Evolutionary conservation across 345 rosid genomes (phyloP).

Genomic region (Passiflora organensis): DNA sequence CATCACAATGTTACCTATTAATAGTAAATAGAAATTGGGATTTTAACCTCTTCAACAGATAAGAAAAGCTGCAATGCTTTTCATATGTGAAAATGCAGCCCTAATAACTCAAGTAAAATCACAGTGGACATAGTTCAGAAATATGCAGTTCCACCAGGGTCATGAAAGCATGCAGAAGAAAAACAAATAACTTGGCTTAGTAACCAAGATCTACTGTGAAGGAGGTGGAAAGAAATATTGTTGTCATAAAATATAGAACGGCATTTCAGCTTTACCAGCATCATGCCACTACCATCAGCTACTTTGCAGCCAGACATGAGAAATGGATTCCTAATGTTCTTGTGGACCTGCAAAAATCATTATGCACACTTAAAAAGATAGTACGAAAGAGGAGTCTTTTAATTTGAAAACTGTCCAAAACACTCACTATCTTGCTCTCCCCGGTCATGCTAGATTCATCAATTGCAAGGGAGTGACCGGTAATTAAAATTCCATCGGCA

Average conservation of each 20-base stretch:
- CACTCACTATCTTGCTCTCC: slow-evolving; percentile 86
- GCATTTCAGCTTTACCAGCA: slow-evolving; percentile 58
- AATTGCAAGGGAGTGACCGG: slow-evolving; percentile 90
- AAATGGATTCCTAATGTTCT: slow-evolving; percentile 76
- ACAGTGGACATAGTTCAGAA: too few relatives aligned
- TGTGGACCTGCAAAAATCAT: slow-evolving; percentile 55
- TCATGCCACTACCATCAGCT: slow-evolving; percentile 90
- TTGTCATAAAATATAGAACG: neutral
- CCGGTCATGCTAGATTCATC: slow-evolving; percentile 99
- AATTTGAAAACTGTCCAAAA: slow-evolving; percentile 10
- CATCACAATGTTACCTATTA: too few relatives aligned
- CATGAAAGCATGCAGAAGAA: too few relatives aligned
- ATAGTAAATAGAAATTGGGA: too few relatives aligned
- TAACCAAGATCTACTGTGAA: too few relatives aligned
- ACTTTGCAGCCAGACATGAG: slow-evolving; percentile 98
- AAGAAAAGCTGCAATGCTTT: too few relatives aligned
- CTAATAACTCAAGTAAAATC: too few relatives aligned
- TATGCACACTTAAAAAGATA: slow-evolving; percentile 19
- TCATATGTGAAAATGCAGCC: too few relatives aligned
- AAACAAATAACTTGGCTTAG: too few relatives aligned
- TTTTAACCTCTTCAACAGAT: too few relatives aligned
- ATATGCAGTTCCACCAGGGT: too few relatives aligned
- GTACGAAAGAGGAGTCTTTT: neutral
- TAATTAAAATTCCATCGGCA: slow-evolving; percentile 87
- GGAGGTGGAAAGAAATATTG: neutral